phyloP scores from a whole-genome alignment of 768 basidiomycete genomes.

The Psilocybe cyanescens region DNA sequence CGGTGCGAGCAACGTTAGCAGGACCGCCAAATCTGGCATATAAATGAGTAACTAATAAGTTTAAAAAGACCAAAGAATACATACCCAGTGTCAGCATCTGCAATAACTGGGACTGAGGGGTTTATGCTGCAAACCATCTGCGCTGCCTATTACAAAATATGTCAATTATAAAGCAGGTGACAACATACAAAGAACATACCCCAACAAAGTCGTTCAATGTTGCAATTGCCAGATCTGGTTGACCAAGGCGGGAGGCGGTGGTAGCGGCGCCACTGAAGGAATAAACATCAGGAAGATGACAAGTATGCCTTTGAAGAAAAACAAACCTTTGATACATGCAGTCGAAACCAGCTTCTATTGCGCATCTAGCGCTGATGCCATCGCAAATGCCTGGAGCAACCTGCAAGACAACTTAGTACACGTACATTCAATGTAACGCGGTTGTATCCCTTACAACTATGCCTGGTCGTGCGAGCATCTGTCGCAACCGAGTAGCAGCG shows the following conservation, averaged over 20 bases:
- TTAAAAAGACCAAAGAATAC: slow-evolving; percentile 6
- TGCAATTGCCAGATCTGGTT: slow-evolving; percentile 78
- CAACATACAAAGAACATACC: slow-evolving; percentile 30
- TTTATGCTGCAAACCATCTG: slow-evolving; percentile 73
- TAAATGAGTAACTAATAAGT: neutral
- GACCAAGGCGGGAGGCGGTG: slow-evolving; percentile 79
- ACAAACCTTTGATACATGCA: slow-evolving; percentile 76
- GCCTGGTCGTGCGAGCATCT: slow-evolving; percentile 71
- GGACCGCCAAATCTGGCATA: slow-evolving; percentile 64
- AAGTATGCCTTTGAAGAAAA: neutral
- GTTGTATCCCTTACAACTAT: slow-evolving; percentile 59
- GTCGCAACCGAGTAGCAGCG: slow-evolving; percentile 72
- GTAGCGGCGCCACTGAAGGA: slow-evolving; percentile 70
- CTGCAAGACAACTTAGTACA: slow-evolving; percentile 31
- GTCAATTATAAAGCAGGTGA: slow-evolving; percentile 2
- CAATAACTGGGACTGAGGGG: slow-evolving; percentile 72
- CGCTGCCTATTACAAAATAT: slow-evolving; percentile 45
- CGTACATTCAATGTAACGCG: neutral
- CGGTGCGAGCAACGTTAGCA: slow-evolving; percentile 75
- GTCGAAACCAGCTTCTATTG: slow-evolving; percentile 77
- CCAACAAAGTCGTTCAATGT: slow-evolving; percentile 81
- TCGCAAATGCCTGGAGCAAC: slow-evolving; percentile 82
- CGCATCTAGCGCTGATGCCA: slow-evolving; percentile 80
- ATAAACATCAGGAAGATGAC: neutral
- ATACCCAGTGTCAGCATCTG: slow-evolving; percentile 81